Evolutionary conservation across 2,329 filamentous ascomycete species (phyloP).

Genomic region (Xylaria sp.): DNA sequence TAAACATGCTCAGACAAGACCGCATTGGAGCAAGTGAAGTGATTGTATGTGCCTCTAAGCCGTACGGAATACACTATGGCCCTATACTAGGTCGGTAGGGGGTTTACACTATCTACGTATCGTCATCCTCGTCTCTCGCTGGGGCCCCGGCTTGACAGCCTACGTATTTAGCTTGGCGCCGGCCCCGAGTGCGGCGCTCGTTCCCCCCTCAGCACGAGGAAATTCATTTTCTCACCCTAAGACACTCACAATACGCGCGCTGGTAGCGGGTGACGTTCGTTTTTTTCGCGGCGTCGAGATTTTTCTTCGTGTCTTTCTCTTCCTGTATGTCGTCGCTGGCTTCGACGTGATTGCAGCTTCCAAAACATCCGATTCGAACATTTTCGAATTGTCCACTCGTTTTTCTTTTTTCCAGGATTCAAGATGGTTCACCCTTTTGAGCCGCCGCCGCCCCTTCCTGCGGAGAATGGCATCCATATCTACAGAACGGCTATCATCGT

Average conservation of each 20-base stretch:
- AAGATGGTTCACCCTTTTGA: slow-evolving; percentile 16
- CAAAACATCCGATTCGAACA: neutral
- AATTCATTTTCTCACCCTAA: neutral
- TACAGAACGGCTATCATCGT: slow-evolving; percentile 27
- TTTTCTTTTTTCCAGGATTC: neutral
- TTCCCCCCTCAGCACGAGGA: no score
- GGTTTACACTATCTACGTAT: no score
- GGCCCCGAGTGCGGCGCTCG: neutral
- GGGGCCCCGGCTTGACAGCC: neutral
- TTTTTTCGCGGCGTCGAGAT: neutral
- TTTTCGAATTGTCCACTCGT: slow-evolving; percentile 10
- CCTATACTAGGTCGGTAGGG: no score
- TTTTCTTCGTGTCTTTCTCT: neutral
- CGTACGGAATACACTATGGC: no score
- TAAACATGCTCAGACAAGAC: no score
- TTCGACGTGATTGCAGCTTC: slow-evolving; percentile 10
- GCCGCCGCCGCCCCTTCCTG: slow-evolving; percentile 20
- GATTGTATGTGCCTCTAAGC: no score
- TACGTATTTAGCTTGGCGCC: neutral
- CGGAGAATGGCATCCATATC: slow-evolving; percentile 29
- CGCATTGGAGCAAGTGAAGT: no score
- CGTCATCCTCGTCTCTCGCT: no score
- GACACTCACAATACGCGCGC: neutral
- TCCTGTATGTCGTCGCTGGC: slow-evolving; percentile 12
- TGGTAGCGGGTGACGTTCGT: neutral